A percentile compares a stretch with the other conserved stretches of the same genome.
Evolutionary conservation across 2,329 filamentous ascomycete species (phyloP).

Genomic region (Immersiporthe knoxdaviesiana): DNA sequence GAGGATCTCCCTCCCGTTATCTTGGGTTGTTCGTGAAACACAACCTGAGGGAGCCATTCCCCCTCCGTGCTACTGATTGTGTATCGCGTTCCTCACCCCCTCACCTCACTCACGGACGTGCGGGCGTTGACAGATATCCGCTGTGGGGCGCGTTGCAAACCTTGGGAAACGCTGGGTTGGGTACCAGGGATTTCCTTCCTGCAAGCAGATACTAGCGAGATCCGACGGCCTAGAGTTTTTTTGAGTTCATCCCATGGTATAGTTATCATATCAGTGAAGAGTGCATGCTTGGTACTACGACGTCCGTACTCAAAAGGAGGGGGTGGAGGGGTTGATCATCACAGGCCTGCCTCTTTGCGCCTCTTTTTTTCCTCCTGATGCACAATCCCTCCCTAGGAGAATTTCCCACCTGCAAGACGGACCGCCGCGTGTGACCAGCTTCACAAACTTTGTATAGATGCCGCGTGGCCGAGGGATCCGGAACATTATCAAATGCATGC

Average conservation of each 20-base stretch:
- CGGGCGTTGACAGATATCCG: background rate
- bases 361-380: background rate
- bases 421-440: background rate
- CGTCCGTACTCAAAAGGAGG: background rate
- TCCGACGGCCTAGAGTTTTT: background rate
- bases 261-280: too few species aligned
- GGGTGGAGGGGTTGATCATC: background rate
- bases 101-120: too few species aligned
- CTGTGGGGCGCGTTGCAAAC: background rate
- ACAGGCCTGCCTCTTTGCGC: background rate
- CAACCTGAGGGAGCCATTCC: background rate
- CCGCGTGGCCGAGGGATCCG: background rate
- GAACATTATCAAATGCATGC: background rate
- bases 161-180: too few species aligned
- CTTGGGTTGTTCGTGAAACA: background rate
- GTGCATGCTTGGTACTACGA: too few species aligned
- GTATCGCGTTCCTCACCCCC: background rate
- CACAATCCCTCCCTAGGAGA: background rate
- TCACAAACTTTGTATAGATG: background rate
- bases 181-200: background rate
- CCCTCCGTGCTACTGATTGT: constrained; percentile 1
- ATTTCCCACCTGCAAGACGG: background rate
- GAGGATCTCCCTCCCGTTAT: background rate
- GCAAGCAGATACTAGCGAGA: background rate
- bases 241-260: too few species aligned